Evolutionary conservation across 1,284 basidiomycete species (phyloP).

Genomic region (Malassezia caprae): DNA sequence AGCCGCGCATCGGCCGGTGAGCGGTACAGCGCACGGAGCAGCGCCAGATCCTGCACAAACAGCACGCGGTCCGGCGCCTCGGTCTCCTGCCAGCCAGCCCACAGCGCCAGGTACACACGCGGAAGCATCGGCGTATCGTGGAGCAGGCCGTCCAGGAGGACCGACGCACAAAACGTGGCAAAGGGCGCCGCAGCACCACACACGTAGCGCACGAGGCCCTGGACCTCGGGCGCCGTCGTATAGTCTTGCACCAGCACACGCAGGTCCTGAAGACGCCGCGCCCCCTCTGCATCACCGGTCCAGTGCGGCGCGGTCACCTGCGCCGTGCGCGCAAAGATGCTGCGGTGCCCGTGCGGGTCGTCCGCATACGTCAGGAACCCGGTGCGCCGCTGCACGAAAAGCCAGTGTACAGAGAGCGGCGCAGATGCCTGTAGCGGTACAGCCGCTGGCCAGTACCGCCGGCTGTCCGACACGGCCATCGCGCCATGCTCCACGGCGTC

Average conservation of each 20-base stretch:
- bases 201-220: conserved; percentile 28
- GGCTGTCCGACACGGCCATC: conserved; percentile 74
- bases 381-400: conserved; percentile 72
- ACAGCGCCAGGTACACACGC: conserved; percentile 63
- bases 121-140: conserved; percentile 74
- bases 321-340: conserved; percentile 52
- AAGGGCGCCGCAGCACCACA: conserved; percentile 52
- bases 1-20: background rate
- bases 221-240: conserved; percentile 58
- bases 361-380: conserved; percentile 85
- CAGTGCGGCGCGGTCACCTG: conserved; percentile 13
- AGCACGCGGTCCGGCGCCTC: background rate
- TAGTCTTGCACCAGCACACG: conserved; percentile 74
- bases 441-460: conserved; percentile 62
- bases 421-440: background rate
- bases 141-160: conserved; percentile 72
- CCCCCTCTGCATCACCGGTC: conserved; percentile 7
- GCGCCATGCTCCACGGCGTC: conserved; percentile 55
- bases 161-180: conserved; percentile 62
- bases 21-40: conserved; percentile 1
- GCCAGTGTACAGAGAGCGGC: conserved; percentile 16
- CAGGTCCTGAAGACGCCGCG: conserved; percentile 54
- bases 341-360: conserved; percentile 82
- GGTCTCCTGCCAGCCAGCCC: conserved; percentile 49
- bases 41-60: background rate